These are phyloP conservation scores for Eragrostis tef DNA, from an alignment of 202 grass and related monocot genomes.

Conservation along the genomic window DNA sequence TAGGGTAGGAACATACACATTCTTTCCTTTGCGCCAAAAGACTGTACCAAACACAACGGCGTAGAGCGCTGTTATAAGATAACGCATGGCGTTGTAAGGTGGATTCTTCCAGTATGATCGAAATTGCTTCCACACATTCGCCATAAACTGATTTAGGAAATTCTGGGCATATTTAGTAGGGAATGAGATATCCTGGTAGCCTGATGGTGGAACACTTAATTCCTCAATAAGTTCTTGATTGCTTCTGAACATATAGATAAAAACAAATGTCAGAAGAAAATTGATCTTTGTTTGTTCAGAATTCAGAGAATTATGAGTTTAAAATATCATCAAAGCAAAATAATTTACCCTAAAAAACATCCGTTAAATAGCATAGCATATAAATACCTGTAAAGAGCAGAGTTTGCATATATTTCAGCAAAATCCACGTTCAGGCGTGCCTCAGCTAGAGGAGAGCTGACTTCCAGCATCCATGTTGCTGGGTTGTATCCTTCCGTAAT, in stretches of 20 bases:
- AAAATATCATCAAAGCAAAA: slow-evolving; percentile 42
- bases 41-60: slow-evolving; percentile 81
- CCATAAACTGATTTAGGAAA: slow-evolving; percentile 43
- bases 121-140: slow-evolving; percentile 78
- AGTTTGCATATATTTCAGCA: slow-evolving; percentile 74
- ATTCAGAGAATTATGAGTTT: not conserved
- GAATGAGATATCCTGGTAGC: slow-evolving; percentile 72
- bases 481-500: slow-evolving; percentile 79
- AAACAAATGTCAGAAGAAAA: not conserved
- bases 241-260: slow-evolving; percentile 53
- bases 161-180: slow-evolving; percentile 80
- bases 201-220: slow-evolving; percentile 53
- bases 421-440: slow-evolving; percentile 67
- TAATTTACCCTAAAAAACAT: no score
- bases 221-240: slow-evolving; percentile 87
- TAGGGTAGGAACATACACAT: slow-evolving; percentile 55
- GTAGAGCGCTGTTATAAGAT: slow-evolving; percentile 63
- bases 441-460: slow-evolving; percentile 62
- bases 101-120: slow-evolving; percentile 92
- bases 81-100: slow-evolving; percentile 70
- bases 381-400: slow-evolving; percentile 64
- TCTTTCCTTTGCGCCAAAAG: slow-evolving; percentile 72
- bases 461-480: slow-evolving; percentile 90
- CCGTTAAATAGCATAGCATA: no score
- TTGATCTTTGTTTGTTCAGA: not conserved